A percentile compares a stretch with the other conserved stretches of the same genome.
These are phyloP conservation scores for Chaetomium sp. DNA, from an alignment of 2,329 filamentous ascomycete species.

Conservation along the genomic window DNA sequence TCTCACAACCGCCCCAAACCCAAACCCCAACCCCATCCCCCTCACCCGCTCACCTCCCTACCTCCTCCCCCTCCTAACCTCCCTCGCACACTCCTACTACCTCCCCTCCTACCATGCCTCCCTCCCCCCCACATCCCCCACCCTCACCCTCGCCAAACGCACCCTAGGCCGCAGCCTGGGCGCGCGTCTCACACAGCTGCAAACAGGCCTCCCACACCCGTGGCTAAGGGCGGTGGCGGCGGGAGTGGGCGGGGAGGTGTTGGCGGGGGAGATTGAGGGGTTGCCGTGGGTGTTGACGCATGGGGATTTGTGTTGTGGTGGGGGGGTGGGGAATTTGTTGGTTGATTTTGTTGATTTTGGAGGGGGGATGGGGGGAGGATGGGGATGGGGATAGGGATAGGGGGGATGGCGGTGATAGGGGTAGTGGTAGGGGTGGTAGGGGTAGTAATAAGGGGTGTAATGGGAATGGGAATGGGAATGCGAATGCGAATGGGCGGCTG, in stretches of 20 bases:
- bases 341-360: not conserved
- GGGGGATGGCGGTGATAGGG: not conserved
- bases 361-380: too few species aligned
- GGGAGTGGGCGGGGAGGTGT: slow-evolving; percentile 42
- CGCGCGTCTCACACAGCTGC: not conserved
- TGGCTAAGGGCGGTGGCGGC: slow-evolving; percentile 41
- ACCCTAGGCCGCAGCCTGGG: slow-evolving; percentile 47
- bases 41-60: not conserved
- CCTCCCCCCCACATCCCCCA: slow-evolving; percentile 19
- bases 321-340: slow-evolving; percentile 7
- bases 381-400: not conserved
- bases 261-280: slow-evolving; percentile 44
- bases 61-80: slow-evolving; percentile 41
- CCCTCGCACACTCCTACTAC: slow-evolving; percentile 39
- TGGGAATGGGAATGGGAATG: not conserved
- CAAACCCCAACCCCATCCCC: not conserved
- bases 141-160: slow-evolving; percentile 32
- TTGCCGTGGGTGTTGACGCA: slow-evolving; percentile 62
- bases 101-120: slow-evolving; percentile 43
- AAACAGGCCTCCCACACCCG: not conserved
- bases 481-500: slow-evolving; percentile 40
- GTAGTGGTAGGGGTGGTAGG: not conserved
- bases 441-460: too few species aligned
- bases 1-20: too few species aligned
- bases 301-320: slow-evolving; percentile 57